Evolutionary conservation across 257 asterid genomes (phyloP).

Genomic region (Verbena officinalis): DNA sequence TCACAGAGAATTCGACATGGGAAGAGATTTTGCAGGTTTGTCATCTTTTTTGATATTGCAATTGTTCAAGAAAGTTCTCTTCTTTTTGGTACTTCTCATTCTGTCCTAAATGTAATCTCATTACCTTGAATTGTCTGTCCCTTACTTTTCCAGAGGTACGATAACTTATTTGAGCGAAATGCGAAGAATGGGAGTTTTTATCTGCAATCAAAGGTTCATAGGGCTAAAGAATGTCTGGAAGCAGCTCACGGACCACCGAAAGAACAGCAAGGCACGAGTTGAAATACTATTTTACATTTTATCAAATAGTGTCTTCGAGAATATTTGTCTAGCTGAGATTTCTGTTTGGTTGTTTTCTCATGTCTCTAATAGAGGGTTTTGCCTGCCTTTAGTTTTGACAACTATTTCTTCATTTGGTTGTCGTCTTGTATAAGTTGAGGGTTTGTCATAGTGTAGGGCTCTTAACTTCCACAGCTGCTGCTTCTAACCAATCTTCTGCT

Average conservation of each 20-base stretch:
- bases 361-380: conserved; percentile 11
- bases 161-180: conserved; percentile 64
- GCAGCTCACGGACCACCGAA: conserved; percentile 40
- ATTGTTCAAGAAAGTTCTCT: conserved; percentile 6
- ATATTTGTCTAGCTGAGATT: conserved; percentile 3
- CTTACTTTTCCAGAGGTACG: conserved; percentile 48
- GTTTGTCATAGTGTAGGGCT: neutral
- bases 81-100: neutral
- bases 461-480: conserved; percentile 2
- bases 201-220: conserved; percentile 70
- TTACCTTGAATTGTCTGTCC: conserved; percentile 8
- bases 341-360: conserved; percentile 5
- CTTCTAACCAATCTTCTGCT: conserved; percentile 17
- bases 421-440: conserved; percentile 26
- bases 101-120: neutral
- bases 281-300: neutral
- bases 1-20: conserved; percentile 66
- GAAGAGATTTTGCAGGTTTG: conserved; percentile 71
- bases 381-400: neutral
- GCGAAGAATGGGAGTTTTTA: conserved; percentile 65
- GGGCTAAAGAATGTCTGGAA: conserved; percentile 78
- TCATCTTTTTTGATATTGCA: neutral
- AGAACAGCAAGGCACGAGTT: conserved; percentile 34
- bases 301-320: neutral
- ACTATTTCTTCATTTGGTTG: conserved; percentile 11